Conservation (phyloP, 371 early-diverging fungal genomes). For the Choanephora cucurbitarum region DNA sequence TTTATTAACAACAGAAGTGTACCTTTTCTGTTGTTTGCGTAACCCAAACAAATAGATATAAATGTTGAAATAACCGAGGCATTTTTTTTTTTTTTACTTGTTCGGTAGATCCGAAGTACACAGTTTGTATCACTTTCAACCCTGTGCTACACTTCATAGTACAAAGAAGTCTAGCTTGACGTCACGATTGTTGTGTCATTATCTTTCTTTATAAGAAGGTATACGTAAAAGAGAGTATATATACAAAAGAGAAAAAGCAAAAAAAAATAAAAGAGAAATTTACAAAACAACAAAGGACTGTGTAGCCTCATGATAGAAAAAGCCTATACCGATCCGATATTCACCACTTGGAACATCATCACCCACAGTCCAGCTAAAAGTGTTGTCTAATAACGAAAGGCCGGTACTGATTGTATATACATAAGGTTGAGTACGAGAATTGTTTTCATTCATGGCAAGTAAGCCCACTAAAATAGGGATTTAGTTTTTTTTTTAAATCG, state of each 20-base stretch:
- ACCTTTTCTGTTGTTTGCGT: not conserved
- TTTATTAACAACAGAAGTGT: not conserved
- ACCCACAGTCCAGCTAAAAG: constrained; percentile 16
- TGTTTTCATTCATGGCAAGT: constrained; percentile 4
- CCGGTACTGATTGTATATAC: constrained; percentile 10
- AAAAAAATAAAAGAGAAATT: not conserved
- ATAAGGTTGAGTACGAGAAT: constrained; percentile 16
- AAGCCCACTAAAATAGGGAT: constrained; percentile 16
- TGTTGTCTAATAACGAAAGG: constrained; percentile 11
- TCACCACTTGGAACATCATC: constrained; percentile 18
- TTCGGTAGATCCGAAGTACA: not conserved
- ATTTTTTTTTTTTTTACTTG: too few species aligned
- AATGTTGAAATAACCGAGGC: not conserved
- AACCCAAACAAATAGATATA: not conserved
- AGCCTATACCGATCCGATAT: constrained; percentile 24
- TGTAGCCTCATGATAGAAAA: constrained; percentile 23
- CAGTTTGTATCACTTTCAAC: constrained; percentile 2
- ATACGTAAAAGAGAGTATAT: not conserved
- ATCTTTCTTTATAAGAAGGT: not conserved
- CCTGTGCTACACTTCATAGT: not conserved
- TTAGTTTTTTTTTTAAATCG: not conserved
- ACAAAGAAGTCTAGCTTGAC: constrained; percentile 2
- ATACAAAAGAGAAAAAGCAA: not conserved
- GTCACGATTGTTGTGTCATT: constrained; percentile 8
- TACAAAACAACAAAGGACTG: constrained; percentile 7